Evolutionary conservation across 257 asterid genomes (phyloP), one percentile per base, ranked within the genome.

Genomic region (Gentiana dahurica): DNA sequence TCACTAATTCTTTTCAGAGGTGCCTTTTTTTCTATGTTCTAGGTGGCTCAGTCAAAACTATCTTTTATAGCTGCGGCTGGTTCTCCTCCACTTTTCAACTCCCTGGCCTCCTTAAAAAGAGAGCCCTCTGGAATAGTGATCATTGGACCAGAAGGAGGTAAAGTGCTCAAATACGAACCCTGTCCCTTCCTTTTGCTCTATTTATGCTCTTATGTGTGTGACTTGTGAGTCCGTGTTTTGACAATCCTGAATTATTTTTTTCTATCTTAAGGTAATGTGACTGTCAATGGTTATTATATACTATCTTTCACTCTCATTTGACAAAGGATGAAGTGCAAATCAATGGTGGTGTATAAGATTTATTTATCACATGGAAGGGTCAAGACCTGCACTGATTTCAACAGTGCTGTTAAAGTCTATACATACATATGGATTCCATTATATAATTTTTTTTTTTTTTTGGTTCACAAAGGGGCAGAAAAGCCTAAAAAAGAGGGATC

Each of bases 101-200:
- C 74, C 3, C 51, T 92, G 71, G 72, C 72, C 65, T 67, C 83
- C 54, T 50, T 67, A 11, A 54, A 58, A 32, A 68, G 63, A 57
- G 92, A 78, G 72, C 49, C 84, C 56, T 50, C 65, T 66, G 98
- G 97, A 64, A 62, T 83, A 61, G 64, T 87, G 69, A 83, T 91
- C 54, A 65, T 91, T 75, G 98, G 98, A 67, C 98, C 98, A 12
- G 98, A 92, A 85, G 98, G 98, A 83, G 98, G 98, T 90, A 51
- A 41, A 77, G 84, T 68, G 45, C n/a, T 64, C 59, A 8, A 44
- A 44, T 57, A 32, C n/a, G 12, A 24, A 8, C 5, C 8, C 8
- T 54, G 46, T 8, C 55, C 43, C 36, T 46, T 15, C 10, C 4
- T 24, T 6, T 8, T 51, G n/a, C 55, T 43, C 36, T 13, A 4